Base-by-base conservation (phyloP, 495 filamentous ascomycete species). In the Oidiodendron maius region DNA sequence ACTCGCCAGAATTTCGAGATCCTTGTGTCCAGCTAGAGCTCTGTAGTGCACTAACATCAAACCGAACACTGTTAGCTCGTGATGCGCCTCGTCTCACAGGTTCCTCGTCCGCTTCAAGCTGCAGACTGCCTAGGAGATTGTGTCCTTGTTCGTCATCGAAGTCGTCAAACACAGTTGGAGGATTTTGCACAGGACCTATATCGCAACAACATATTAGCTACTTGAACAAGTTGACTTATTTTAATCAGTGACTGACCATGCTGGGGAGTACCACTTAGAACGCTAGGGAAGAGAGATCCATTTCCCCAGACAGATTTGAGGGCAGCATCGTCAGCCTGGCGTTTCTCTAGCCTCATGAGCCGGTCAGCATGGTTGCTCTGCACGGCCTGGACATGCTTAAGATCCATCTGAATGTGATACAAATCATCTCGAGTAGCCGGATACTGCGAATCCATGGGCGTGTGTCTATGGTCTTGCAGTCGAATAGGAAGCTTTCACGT, bases 61-160 rank as follows among this genome's bases (percentile, higher is more conserved):
- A 98, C n/a, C 93, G 86, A 52, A 98, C 93, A 64, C 94, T 97
- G 59, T 97, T 97, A 17, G 93, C 93, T 53, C 93, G 77, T 23
- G 94, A 98, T 24, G 89, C 83, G 4, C 93, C 93, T 47, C 94
- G 79, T 48, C 94, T 76, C 35, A 70, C 64, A 3, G 91, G 94
- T 61, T 96, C 91, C 35, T 97, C 89, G 50, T 96, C 91, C 4
- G 83, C 72, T 46, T 95, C 89, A 6, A 97, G 70, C 13, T 88
- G 88, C 44, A 95, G 74, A 22, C 82, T 81, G 35, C 80, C 81
- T 13, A 89, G 68, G 52, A 91, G 71, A 46, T 74, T 81, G 51
- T 81, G 80, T 43, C 79, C 73, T 46, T 86, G 83, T 41, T 88
- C 80, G 58, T 86, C 88, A 62, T 96, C 89, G 48, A 95, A 91